Conservation (phyloP, 257 asterid genomes). For the Nemophila menziesii region DNA sequence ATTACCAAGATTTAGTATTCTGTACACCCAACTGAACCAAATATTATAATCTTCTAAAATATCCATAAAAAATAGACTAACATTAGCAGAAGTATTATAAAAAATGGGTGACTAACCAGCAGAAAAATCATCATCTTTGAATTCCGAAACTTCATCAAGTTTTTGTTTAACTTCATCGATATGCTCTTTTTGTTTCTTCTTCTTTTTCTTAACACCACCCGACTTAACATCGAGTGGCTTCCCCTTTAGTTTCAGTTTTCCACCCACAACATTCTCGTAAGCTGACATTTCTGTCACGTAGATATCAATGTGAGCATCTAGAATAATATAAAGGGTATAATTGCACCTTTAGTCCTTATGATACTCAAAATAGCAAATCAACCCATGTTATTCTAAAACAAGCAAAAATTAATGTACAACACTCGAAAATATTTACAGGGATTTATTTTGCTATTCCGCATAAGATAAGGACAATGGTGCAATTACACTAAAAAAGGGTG, state of each 20-base stretch:
- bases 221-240: conserved; percentile 86
- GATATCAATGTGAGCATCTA: too few species aligned
- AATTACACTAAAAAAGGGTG: too few species aligned
- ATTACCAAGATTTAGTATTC: background rate
- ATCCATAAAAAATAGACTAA: background rate
- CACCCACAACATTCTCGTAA: conserved; percentile 75
- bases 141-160: background rate
- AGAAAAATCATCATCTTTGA: conserved; percentile 17
- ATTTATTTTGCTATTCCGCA: too few species aligned
- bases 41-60: background rate
- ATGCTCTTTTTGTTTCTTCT: conserved; percentile 29
- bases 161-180: conserved; percentile 22
- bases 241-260: conserved; percentile 90
- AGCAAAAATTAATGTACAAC: too few species aligned
- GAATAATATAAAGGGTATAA: too few species aligned
- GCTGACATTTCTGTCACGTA: conserved; percentile 53
- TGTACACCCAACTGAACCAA: too few species aligned
- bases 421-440: too few species aligned
- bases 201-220: conserved; percentile 57
- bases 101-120: conserved; percentile 6
- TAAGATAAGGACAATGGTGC: too few species aligned
- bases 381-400: too few species aligned
- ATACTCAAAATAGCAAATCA: too few species aligned
- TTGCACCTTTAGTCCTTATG: too few species aligned
- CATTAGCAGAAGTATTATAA: background rate